These are phyloP conservation scores for Aspergillus floridensis DNA, from an alignment of 2,329 filamentous ascomycete genomes.

Conservation along the genomic window DNA sequence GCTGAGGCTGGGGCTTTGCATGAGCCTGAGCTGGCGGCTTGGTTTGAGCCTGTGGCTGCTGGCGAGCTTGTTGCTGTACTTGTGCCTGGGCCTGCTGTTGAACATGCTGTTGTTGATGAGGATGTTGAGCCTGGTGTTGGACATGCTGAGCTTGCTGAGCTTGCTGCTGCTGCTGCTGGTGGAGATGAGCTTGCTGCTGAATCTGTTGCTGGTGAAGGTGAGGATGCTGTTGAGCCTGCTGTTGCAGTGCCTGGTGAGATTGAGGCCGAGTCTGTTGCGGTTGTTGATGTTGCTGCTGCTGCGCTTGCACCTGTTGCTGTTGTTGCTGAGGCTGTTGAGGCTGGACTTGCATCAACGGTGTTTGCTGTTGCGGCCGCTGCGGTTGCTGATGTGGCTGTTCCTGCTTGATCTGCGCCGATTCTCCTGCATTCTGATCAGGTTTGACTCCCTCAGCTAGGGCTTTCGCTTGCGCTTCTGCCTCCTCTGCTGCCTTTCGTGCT, in stretches of 20 bases:
- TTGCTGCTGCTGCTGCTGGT: background rate
- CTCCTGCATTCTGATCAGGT: background rate
- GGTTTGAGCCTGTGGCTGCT: background rate
- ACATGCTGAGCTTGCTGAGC: background rate
- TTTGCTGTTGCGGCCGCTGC: background rate
- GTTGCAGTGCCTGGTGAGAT: constrained; percentile 15
- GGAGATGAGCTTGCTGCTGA: background rate
- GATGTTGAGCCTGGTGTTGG: background rate
- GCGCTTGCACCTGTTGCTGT: constrained; percentile 15
- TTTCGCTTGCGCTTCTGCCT: constrained; percentile 18
- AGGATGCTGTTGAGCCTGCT: constrained; percentile 14
- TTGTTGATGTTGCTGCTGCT: constrained; percentile 8
- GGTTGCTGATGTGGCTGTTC: background rate
- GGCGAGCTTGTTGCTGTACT: constrained; percentile 13
- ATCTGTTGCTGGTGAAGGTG: constrained; percentile 1
- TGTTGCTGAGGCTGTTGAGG: constrained; percentile 14
- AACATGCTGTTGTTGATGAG: constrained; percentile 12
- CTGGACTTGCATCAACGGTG: background rate
- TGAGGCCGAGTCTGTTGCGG: constrained; percentile 19
- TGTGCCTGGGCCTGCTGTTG: constrained; percentile 19
- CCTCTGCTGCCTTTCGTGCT: constrained; percentile 26
- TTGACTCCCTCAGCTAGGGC: background rate
- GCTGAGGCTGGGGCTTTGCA: background rate
- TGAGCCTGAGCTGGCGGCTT: background rate
- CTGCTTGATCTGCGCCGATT: background rate